Base-by-base conservation (phyloP, 169 alveolate genomes). In the Plasmodium sp. region DNA sequence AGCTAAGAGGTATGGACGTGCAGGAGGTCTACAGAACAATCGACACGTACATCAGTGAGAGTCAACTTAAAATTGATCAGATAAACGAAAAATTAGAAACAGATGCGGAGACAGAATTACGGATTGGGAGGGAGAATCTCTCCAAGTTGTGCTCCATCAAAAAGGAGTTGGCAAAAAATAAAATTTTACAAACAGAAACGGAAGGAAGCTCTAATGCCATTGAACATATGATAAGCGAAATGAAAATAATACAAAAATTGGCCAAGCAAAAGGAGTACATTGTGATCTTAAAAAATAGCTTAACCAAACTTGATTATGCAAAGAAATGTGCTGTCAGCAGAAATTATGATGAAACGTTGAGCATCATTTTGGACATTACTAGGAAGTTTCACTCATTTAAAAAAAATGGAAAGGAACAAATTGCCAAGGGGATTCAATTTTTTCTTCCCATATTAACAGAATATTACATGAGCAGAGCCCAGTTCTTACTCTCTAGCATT, bases 211-310 rank as follows among this genome's bases (percentile, higher is more conserved):
- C 34, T 14, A 86, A 86, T 77, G 43, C 36, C 12, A 41, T 77
- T 6, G 93, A 86, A 39, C 72, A 86, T 75, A 86, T 86, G 79
- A 51, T 86, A 77, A 86, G 67, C n/a, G 93, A 86, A 86, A 86
- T 75, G 81, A 86, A 86, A 77, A 41, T 51, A 31, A 86, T 86
- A 86, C 54, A 77, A 56, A 86, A 86, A 36, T 56, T 86, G 71
- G 67, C 18, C 16, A 86, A 86, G 43, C 93, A 86, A n/a, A 86
- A 77, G 48, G 88, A 86, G 41, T 86, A 86, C 77, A 45, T 86
- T 77, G 67, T 86, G 34, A 36, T 79, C 27, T 43, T 86, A 86
- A 86, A 86, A 86, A 75, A 77, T 75, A 75, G 81, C 3, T 45
- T 86, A 86, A 48, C 14, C 2, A 86, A 48, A 51, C 48, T 86